Evolutionary conservation across 768 basidiomycete species (phyloP).

Genomic region (Rhodocollybia butyracea): DNA sequence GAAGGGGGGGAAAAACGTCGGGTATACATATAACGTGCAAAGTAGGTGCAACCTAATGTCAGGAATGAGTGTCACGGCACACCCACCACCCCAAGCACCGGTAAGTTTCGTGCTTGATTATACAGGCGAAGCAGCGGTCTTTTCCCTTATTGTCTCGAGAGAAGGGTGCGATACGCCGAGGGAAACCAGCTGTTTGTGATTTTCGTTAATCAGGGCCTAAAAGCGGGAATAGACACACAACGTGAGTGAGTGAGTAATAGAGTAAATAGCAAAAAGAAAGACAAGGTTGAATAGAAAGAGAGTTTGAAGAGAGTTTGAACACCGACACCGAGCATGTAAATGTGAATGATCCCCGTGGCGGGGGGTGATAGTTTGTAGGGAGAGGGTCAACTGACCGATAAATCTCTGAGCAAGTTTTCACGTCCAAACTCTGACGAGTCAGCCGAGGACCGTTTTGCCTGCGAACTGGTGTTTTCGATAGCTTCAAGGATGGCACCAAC

Average conservation of each 20-base stretch:
- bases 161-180: constrained; percentile 91
- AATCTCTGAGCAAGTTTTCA: constrained; percentile 53
- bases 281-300: background rate
- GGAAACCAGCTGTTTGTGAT: constrained; percentile 79
- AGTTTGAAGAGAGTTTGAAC: background rate
- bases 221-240: constrained; percentile 1
- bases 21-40: constrained; percentile 1
- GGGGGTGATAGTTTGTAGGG: too few relatives aligned
- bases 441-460: constrained; percentile 71
- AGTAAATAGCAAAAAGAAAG: too few relatives aligned
- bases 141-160: constrained; percentile 77
- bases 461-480: constrained; percentile 84
- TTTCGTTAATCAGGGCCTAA: constrained; percentile 82
- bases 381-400: constrained; percentile 58
- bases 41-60: constrained; percentile 58
- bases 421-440: constrained; percentile 67
- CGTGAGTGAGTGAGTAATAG: background rate
- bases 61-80: constrained; percentile 91
- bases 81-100: constrained; percentile 98
- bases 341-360: too few relatives aligned
- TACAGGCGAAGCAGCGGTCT: constrained; percentile 63
- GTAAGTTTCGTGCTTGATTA: constrained; percentile 85
- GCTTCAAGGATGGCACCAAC: constrained; percentile 74
- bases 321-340: constrained; percentile 12
- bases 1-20: background rate